Evolutionary conservation across 2,329 filamentous ascomycete species (phyloP).

Genomic region (Shiraia bambusicola): DNA sequence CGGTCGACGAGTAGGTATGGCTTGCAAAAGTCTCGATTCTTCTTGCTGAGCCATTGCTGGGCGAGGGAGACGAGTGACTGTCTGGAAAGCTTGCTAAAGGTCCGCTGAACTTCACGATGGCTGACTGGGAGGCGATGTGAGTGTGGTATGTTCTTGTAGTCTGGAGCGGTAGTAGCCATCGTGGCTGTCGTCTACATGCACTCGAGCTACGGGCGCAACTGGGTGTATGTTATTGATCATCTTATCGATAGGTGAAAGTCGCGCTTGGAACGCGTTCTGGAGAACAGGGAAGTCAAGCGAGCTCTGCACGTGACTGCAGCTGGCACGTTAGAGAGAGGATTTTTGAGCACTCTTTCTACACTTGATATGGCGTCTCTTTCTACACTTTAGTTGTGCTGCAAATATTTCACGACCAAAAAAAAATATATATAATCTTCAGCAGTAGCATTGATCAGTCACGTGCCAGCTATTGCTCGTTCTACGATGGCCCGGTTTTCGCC

Average conservation of each 20-base stretch:
- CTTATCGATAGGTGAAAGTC: conserved; percentile 24
- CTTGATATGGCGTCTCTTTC: no score
- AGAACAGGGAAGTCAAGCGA: conserved; percentile 3
- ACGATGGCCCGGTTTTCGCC: conserved; percentile 2
- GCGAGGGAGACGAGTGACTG: conserved; percentile 70
- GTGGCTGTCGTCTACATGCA: conserved; percentile 35
- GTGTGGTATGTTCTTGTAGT: conserved; percentile 70
- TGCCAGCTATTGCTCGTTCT: neutral
- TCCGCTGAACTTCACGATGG: conserved; percentile 65
- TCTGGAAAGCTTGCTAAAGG: conserved; percentile 69
- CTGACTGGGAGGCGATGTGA: conserved; percentile 67
- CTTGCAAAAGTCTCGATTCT: conserved; percentile 60
- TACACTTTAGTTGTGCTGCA: no score
- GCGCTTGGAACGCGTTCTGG: conserved; percentile 10
- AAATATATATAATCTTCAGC: no score
- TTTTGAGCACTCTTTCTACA: neutral
- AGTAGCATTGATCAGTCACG: no score
- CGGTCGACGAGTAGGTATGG: conserved; percentile 56
- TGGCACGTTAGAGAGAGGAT: no score
- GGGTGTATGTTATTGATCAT: conserved; percentile 26
- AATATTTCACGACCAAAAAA: no score
- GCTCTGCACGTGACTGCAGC: conserved; percentile 21
- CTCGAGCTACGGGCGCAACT: conserved; percentile 10
- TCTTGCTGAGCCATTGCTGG: conserved; percentile 74
- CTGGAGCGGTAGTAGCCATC: conserved; percentile 63